A percentile compares a stretch with the other conserved stretches of the same genome.
These are phyloP conservation scores for Boletus mariae DNA, from an alignment of 1,284 basidiomycete genomes.

Conservation along the genomic window DNA sequence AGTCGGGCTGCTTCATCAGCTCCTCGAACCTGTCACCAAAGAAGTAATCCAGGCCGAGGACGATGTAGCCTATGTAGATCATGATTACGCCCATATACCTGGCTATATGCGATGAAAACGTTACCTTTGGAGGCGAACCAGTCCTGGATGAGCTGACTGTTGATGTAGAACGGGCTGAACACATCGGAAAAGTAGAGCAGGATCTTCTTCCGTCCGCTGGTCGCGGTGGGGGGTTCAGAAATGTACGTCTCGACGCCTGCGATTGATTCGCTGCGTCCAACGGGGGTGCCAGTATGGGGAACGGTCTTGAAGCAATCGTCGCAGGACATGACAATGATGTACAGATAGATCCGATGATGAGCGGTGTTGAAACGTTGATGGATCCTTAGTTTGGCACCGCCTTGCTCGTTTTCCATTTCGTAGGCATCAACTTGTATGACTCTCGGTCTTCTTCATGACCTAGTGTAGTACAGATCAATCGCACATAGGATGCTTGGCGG, in stretches of 20 bases:
- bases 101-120: background rate
- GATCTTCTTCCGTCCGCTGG: slow-evolving; percentile 35
- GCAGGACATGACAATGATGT: slow-evolving; percentile 20
- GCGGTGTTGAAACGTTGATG: background rate
- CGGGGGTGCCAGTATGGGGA: slow-evolving; percentile 45
- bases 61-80: slow-evolving; percentile 42
- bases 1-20: slow-evolving; percentile 34
- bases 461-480: too few relatives aligned
- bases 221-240: slow-evolving; percentile 36
- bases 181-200: slow-evolving; percentile 53
- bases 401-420: background rate
- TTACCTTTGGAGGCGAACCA: slow-evolving; percentile 50
- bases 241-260: slow-evolving; percentile 51
- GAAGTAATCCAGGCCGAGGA: slow-evolving; percentile 55
- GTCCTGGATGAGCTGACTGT: slow-evolving; percentile 51
- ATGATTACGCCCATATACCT: background rate
- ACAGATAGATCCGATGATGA: background rate
- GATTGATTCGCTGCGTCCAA: slow-evolving; percentile 36
- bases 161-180: slow-evolving; percentile 48
- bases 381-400: background rate
- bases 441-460: too few relatives aligned
- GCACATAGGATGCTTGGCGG: too few relatives aligned
- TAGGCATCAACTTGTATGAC: too few relatives aligned
- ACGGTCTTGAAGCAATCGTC: slow-evolving; percentile 45
- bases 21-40: slow-evolving; percentile 49